Evolutionary conservation across 306 rosid genomes (phyloP), one percentile per base, ranked within the genome.

Genomic region (Notholithocarpus densiflorus): DNA sequence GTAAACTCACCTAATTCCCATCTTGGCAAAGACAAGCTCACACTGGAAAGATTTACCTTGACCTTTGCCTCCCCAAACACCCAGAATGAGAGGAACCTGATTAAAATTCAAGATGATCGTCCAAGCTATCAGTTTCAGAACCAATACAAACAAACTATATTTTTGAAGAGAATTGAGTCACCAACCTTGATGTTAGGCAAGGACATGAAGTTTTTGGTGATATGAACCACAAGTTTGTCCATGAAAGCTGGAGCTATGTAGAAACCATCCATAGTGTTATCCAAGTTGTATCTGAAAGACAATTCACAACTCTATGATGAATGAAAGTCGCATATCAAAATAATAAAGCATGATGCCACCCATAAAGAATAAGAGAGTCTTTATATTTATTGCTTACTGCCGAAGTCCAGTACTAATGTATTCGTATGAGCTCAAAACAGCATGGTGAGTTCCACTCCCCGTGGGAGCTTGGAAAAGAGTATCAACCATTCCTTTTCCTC

Each of bases 401-500:
- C 92, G 93, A 81, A 91, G 92, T 20, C 95, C 93, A 4, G 88
- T 15, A 69, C 98, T 91, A 73, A 91, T 64, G 71, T 93, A 93
- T 8, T 91, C 98, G 76, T 88, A 84, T 55, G 97, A 93, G 82
- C 89, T 91, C 92, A 91, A 54, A 83, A 93, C 82, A 34, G 96
- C 93, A 81, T 89, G 45, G 88, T 91, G 97, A 60, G 98, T 93
- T 3, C 98, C 98, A 75, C 75, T 4, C 1, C 75, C 89, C 85
- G 75, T 68, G 66, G 98, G 92, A 55, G 97, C 93, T 87, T 94
- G 98, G 84, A 90, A 94, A 69, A 90, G 86, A 53, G 88, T 72
- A 81, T 90, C 96, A 64, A 87, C 98, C 97, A 78, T 82, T 27
- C 98, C 98, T 78, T 94, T 93, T 66, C 98, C 94, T 82, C 97